Percentiles rank a stretch among this genome's conserved stretches.
Conservation (phyloP, 805 yeast species). For the Danielozyma ontarioensis region DNA sequence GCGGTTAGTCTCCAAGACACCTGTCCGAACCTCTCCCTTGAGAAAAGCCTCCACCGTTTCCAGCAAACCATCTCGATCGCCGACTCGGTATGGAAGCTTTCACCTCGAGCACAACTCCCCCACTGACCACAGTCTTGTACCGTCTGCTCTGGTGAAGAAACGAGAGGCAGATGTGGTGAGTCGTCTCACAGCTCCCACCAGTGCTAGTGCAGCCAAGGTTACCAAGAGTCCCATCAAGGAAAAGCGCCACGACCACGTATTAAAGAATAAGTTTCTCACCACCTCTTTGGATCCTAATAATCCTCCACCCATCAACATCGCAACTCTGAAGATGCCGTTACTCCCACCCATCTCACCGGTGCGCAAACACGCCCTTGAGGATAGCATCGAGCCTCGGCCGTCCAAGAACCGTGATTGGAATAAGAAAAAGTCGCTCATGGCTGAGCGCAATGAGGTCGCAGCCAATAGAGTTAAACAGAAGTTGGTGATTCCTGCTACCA, state of each 20-base stretch:
- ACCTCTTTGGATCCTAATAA: conserved; percentile 31
- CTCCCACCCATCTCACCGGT: no score
- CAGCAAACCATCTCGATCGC: neutral
- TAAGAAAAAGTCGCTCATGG: conserved; percentile 26
- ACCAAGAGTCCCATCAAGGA: conserved; percentile 2
- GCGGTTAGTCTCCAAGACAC: no score
- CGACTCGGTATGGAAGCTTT: neutral
- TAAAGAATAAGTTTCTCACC: conserved; percentile 30
- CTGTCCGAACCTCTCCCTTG: neutral
- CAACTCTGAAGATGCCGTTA: neutral
- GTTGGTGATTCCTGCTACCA: conserved; percentile 14
- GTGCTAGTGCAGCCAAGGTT: conserved; percentile 25
- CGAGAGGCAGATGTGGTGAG: conserved; percentile 7
- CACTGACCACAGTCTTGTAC: no score
- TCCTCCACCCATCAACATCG: conserved; percentile 16
- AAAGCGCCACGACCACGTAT: neutral
- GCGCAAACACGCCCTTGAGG: neutral
- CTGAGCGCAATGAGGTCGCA: conserved; percentile 21
- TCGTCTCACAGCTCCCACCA: conserved; percentile 26
- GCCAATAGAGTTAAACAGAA: conserved; percentile 22
- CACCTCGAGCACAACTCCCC: no score
- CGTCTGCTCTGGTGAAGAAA: neutral
- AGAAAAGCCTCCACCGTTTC: neutral
- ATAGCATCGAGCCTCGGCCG: neutral
- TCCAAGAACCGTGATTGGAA: neutral